phyloP scores from a whole-genome alignment of 2,329 filamentous ascomycete species.

The Colletotrichum tabaci region DNA sequence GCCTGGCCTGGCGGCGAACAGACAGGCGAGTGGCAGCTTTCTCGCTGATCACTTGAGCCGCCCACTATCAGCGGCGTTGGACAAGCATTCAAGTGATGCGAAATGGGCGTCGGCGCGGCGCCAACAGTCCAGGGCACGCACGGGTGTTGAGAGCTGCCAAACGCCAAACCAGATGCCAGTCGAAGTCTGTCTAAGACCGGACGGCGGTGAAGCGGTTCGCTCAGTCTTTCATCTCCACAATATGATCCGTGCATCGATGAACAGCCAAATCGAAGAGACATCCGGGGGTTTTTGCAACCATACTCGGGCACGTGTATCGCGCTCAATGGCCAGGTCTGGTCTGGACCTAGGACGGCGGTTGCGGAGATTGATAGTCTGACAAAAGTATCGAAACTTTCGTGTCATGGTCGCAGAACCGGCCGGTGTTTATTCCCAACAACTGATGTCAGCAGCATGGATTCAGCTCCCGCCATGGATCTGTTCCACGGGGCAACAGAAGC shows the following conservation, averaged over 20 bases:
- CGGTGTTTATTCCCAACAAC: conserved; percentile 24
- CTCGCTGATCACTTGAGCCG: conserved; percentile 6
- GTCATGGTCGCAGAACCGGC: conserved; percentile 22
- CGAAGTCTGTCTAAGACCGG: conserved; percentile 38
- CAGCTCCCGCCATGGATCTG: conserved; percentile 8
- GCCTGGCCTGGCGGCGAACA: conserved; percentile 29
- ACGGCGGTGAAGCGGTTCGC: conserved; percentile 38
- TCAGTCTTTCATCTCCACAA: conserved; percentile 41
- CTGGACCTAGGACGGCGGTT: conserved; percentile 15
- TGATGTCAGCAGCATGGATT: background rate
- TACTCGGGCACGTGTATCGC: conserved; percentile 30
- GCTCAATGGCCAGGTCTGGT: conserved; percentile 22
- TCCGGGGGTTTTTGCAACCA: conserved; percentile 6
- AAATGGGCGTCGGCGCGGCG: conserved; percentile 22
- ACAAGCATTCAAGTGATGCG: conserved; percentile 39
- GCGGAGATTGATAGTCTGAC: conserved; percentile 22
- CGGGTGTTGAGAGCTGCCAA: conserved; percentile 27
- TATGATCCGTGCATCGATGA: conserved; percentile 27
- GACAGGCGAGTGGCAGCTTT: conserved; percentile 29
- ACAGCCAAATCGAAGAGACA: conserved; percentile 22
- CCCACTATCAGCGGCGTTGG: conserved; percentile 35
- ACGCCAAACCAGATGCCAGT: conserved; percentile 36
- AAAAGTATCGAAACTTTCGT: conserved; percentile 17
- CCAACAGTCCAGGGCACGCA: conserved; percentile 28
- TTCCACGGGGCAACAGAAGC: conserved; percentile 41